phyloP scores from a whole-genome alignment of 225 moss, liverwort and hornwort species.

The Pseudoscleropodium purum region DNA sequence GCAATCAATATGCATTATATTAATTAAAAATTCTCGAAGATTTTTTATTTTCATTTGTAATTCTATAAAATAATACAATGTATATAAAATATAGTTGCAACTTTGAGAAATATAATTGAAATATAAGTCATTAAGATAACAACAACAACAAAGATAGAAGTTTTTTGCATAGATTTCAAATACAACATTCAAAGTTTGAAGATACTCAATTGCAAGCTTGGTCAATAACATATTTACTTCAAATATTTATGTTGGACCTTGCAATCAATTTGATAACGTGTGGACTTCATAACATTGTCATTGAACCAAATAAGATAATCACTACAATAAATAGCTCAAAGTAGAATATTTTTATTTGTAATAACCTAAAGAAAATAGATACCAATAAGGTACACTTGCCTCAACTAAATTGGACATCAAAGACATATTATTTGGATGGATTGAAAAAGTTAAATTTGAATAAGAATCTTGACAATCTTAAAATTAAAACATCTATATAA shows the following conservation, averaged over 20 bases:
- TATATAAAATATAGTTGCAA: neutral
- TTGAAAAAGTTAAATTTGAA: neutral
- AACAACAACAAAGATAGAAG: neutral
- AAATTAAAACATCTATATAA: accelerated
- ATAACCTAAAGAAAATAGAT: neutral
- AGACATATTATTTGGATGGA: neutral
- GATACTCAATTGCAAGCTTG: neutral
- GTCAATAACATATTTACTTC: neutral
- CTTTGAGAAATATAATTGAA: neutral
- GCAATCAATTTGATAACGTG: neutral
- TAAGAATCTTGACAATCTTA: neutral
- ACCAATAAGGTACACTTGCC: neutral
- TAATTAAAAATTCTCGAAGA: neutral
- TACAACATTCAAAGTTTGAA: neutral
- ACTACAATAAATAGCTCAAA: neutral
- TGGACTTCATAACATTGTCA: neutral
- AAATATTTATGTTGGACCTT: neutral
- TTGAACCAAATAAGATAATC: neutral
- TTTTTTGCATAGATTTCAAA: neutral
- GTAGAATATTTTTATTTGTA: neutral
- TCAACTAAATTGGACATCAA: neutral
- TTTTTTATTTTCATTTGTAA: neutral
- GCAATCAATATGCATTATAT: neutral
- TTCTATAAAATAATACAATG: neutral
- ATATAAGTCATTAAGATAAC: neutral